These are phyloP conservation scores for Phialophora macrospora DNA, from an alignment of 2,329 filamentous ascomycete species.

Conservation along the genomic window DNA sequence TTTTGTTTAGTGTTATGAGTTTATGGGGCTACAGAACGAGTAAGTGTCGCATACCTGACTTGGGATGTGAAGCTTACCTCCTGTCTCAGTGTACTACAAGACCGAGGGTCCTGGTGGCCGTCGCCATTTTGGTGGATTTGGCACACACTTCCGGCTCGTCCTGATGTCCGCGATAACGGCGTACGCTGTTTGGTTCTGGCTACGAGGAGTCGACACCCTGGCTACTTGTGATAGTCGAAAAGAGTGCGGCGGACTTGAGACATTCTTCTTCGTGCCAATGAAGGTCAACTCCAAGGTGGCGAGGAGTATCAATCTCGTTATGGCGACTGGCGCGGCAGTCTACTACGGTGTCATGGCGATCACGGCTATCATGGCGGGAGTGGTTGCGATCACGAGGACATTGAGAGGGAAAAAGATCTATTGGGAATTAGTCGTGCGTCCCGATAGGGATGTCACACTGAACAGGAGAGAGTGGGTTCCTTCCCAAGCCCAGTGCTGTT, in stretches of 20 bases:
- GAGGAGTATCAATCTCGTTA: background rate
- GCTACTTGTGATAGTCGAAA: background rate
- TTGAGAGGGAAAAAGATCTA: background rate
- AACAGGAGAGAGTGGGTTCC: background rate
- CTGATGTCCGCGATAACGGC: conserved; percentile 27
- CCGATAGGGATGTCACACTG: background rate
- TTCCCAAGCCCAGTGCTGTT: background rate
- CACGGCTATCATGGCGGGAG: background rate
- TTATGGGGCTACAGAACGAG: conserved; percentile 33
- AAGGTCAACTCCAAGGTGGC: background rate
- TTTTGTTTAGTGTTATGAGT: conserved; percentile 30
- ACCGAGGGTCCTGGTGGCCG: conserved; percentile 31
- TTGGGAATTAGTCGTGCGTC: background rate
- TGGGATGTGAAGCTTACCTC: background rate
- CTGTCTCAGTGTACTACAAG: conserved; percentile 22
- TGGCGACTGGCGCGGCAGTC: background rate
- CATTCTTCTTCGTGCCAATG: background rate
- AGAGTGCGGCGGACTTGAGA: background rate
- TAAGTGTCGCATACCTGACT: background rate
- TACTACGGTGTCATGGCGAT: background rate
- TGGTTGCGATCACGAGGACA: background rate
- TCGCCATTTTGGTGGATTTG: conserved; percentile 31
- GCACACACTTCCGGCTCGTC: conserved; percentile 31
- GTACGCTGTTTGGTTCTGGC: conserved; percentile 33
- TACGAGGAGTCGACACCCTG: conserved; percentile 23